A percentile compares a stretch with the other conserved stretches of the same genome.
Conservation (phyloP, 192 early-diverging fungal species). For the Jimgerdemannia lactiflua region DNA sequence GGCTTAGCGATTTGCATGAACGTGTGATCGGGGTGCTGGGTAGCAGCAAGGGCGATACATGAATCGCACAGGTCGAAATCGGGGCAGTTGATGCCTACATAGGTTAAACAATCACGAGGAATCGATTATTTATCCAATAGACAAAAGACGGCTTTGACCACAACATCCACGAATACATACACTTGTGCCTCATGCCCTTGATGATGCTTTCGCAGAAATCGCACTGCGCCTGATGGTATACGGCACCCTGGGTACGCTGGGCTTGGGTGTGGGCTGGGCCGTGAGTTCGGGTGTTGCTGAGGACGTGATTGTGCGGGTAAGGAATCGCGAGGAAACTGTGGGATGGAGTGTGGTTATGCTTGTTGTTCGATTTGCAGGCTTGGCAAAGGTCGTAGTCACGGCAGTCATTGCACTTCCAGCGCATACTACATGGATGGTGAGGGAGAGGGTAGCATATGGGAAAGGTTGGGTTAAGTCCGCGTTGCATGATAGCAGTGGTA, state of each 20-base stretch:
- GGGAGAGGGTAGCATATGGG: neutral
- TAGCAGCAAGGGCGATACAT: slow-evolving; percentile 43
- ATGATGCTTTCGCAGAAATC: slow-evolving; percentile 55
- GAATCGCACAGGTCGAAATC: slow-evolving; percentile 57
- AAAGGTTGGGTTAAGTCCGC: too few species aligned
- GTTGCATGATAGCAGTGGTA: too few species aligned
- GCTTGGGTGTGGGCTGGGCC: neutral
- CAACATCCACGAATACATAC: slow-evolving; percentile 40
- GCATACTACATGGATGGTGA: neutral
- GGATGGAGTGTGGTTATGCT: slow-evolving; percentile 11
- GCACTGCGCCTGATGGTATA: slow-evolving; percentile 35
- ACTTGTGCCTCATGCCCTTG: slow-evolving; percentile 55
- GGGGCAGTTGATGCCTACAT: slow-evolving; percentile 25
- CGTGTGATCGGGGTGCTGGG: slow-evolving; percentile 38
- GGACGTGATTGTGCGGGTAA: slow-evolving; percentile 5
- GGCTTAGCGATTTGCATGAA: slow-evolving; percentile 33
- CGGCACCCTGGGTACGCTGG: neutral
- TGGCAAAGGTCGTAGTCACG: slow-evolving; percentile 51
- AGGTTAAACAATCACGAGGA: neutral
- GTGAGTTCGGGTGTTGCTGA: neutral
- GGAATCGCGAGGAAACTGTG: slow-evolving; percentile 33
- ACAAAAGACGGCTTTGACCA: too few species aligned
- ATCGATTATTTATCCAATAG: too few species aligned
- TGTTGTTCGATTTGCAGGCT: slow-evolving; percentile 24
- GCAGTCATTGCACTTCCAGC: slow-evolving; percentile 57